Conservation (phyloP, 1,284 basidiomycete species). For the Papiliotrema flavescens region DNA sequence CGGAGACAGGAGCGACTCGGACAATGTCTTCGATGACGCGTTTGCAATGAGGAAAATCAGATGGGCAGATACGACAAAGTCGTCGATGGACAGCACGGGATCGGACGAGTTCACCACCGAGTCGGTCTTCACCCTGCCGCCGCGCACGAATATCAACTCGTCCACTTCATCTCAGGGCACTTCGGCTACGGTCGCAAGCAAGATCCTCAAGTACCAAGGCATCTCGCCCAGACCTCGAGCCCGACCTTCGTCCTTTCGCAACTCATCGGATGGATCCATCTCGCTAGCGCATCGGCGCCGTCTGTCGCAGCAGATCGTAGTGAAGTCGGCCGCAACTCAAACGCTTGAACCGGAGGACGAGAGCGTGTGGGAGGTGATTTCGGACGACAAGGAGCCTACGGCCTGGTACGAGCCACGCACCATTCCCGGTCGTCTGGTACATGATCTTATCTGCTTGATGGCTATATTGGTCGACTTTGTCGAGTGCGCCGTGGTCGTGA, state of each 20-base stretch:
- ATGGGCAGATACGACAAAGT: conserved; percentile 12
- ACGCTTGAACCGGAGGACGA: background rate
- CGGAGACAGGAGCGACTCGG: background rate
- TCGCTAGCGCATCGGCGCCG: conserved; percentile 18
- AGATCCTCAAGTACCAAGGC: too few relatives aligned
- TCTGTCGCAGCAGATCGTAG: conserved; percentile 2
- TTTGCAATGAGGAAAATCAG: conserved; percentile 12
- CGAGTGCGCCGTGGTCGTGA: conserved; percentile 24
- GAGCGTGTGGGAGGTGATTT: background rate
- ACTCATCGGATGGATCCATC: conserved; percentile 6
- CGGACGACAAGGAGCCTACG: background rate
- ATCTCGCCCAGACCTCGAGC: background rate
- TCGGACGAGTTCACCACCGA: background rate
- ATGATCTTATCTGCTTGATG: conserved; percentile 27
- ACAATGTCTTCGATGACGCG: conserved; percentile 11
- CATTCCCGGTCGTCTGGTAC: conserved; percentile 23
- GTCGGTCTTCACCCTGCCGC: background rate
- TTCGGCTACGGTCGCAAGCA: background rate
- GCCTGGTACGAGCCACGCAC: conserved; percentile 6
- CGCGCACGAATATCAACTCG: too few relatives aligned
- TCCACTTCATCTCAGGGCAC: background rate
- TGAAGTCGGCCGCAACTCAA: background rate
- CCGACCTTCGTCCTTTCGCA: conserved; percentile 1
- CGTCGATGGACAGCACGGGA: background rate
- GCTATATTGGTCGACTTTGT: conserved; percentile 23